Evolutionary conservation across 2,329 filamentous ascomycete genomes (phyloP), one percentile per base, ranked within the genome.

Genomic region (Fusarium miscanthi): DNA sequence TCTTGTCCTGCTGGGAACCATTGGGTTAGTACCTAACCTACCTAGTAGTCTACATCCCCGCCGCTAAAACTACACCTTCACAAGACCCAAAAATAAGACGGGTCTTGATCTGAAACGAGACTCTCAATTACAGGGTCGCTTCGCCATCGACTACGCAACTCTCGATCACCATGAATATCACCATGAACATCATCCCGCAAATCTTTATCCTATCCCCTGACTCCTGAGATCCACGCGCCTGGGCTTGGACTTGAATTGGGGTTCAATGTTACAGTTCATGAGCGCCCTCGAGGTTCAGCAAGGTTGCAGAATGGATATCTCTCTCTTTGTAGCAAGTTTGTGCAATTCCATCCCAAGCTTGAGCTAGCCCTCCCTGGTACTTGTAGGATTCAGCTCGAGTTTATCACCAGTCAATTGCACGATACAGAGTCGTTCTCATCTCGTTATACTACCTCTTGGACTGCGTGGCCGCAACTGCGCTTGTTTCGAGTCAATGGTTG

Each of bases 51-150:
- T 49, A 30, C 60, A 52, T 52, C 52, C 51, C 53, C 65, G 48
- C 25, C 25, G 42, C 27, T 62, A 54, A 63, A 71, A 49, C 31
- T 48, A 54, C 62, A 54, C 54, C 54, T 53, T 65, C 21, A 42
- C n/a, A n/a, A 23, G 52, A 38, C 60, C 31, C 25, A 46, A 66
- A 66, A 46, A 35, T 58, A 42, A 63, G 65, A 66, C 64, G 64
- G 64, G 64, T 64, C 64, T 69, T 42, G 64, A 74, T 75, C 73
- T 76, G 73, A 76, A 75, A 75, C 73, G 53, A 70, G 67, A 62
- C 59, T 70, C 48, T 60, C 46, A 66, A 75, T 72, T 72, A 41
- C 63, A 74, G 63, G 63, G 59, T 70, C 65, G 38, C 63, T 57
- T 72, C 69, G 48, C 64, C 70, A 59, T 70, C 45, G 63, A 37